Base-by-base conservation (phyloP, 257 asterid species). In the Paulownia fortunei region DNA sequence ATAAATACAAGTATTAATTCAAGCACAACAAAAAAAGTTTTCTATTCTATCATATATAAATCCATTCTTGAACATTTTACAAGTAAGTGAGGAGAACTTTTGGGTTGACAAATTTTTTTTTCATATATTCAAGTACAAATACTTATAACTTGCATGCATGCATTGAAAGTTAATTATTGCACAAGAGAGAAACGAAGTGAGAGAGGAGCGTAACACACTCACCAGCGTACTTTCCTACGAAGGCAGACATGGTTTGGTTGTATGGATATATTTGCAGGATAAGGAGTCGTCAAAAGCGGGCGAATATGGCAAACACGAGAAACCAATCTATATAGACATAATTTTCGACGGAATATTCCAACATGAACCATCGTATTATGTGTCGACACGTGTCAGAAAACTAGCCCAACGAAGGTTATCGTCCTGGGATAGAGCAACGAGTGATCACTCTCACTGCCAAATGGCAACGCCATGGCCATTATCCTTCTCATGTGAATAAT, bases 181-280 rank as follows among this genome's bases (percentile, higher is more conserved):
- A 11, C 27, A 12, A 24, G 34, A 8, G 37, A 49, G n/a, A 27
- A 8, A 8, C 1, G 44, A n/a, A 60, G 69, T 6, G 26, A 67
- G 82, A 4, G 24, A 18, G n/a, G 18, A 32, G 23, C 16, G 4
- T 27, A 19, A 73, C 3, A 16, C 0, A 65, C 81, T 64, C 82
- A 91, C 98, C 98, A 51, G 97, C 92, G 66, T 90, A 91, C 73
- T 93, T 93, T 37, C 97, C 97, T 8, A 91, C 86, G 71, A 90
- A 91, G 86, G 98, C 96, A 61, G 97, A 93, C 98, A 93, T 93
- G 86, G 81, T 80, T 81, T 46, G 44, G 39, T 7, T 77, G 68
- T 27, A 1, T 42, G 71, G 70, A n/a, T 4, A 62, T 37, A 16
- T 39, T 15, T 24, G 65, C 3, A 36, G 49, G 67, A 26, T 12